Evolutionary conservation across 2,329 filamentous ascomycete genomes (phyloP).

Genomic region (Fusarium kyushuense): DNA sequence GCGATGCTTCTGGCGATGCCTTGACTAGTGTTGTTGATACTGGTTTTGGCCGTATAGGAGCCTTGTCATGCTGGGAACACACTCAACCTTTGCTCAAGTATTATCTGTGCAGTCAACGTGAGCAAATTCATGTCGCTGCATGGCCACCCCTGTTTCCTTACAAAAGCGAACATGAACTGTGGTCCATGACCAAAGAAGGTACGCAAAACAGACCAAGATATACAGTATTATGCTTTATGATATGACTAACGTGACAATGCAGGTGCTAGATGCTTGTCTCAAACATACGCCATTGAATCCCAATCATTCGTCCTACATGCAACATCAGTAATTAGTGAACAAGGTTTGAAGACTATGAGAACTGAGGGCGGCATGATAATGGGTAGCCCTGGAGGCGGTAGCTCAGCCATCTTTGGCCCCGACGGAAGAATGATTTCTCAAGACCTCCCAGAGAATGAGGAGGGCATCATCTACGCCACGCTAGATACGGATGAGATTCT

Average conservation of each 20-base stretch:
- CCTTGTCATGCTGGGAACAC: conserved; percentile 58
- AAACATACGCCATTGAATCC: conserved; percentile 2
- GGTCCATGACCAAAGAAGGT: conserved; percentile 49
- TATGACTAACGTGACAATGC: background rate
- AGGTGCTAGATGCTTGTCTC: background rate
- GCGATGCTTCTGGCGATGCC: conserved; percentile 50
- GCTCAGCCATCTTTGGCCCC: conserved; percentile 4
- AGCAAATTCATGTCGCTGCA: conserved; percentile 14
- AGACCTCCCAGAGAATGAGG: conserved; percentile 33
- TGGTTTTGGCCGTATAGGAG: conserved; percentile 49
- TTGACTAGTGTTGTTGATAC: background rate
- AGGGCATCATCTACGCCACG: conserved; percentile 63
- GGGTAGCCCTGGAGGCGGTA: background rate
- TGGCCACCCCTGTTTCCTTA: conserved; percentile 17
- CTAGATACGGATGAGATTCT: conserved; percentile 58
- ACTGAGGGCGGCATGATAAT: background rate
- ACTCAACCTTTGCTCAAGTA: conserved; percentile 21
- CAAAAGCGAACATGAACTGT: conserved; percentile 16
- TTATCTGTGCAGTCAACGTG: conserved; percentile 8
- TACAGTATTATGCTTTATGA: rapidly evolving
- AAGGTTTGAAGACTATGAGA: background rate
- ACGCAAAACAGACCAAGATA: background rate
- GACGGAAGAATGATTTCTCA: background rate
- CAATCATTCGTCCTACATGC: background rate
- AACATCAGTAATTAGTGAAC: background rate